These are phyloP conservation scores for Zygoascus hellenicus DNA, from an alignment of 1,139 yeast genomes.

Conservation along the genomic window DNA sequence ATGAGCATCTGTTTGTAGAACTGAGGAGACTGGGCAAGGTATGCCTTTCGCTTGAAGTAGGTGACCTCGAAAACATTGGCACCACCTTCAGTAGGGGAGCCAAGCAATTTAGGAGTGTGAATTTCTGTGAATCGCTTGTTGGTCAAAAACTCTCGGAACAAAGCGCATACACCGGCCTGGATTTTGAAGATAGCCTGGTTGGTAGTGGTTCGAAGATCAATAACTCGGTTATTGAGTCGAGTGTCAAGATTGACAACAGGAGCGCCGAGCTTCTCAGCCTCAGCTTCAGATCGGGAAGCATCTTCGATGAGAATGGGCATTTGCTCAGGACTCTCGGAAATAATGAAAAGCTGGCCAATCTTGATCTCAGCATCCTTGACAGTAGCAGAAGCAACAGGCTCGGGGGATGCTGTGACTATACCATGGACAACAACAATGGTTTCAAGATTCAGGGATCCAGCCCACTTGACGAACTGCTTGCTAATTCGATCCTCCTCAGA, in stretches of 20 bases:
- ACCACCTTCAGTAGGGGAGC: conserved; percentile 97
- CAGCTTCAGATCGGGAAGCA: conserved; percentile 91
- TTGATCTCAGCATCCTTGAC: conserved; percentile 86
- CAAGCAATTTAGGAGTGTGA: conserved; percentile 92
- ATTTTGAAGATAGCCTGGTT: conserved; percentile 96
- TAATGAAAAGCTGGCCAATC: conserved; percentile 64
- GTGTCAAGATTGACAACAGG: conserved; percentile 96
- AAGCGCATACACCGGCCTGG: conserved; percentile 79
- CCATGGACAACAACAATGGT: conserved; percentile 91
- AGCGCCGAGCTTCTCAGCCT: conserved; percentile 85
- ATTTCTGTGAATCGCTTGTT: conserved; percentile 73
- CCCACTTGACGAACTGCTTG: conserved; percentile 97
- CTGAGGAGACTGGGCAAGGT: conserved; percentile 97
- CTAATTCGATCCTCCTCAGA: conserved; percentile 62
- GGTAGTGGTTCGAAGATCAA: conserved; percentile 92
- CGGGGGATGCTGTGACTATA: conserved; percentile 74
- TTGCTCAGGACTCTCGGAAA: conserved; percentile 86
- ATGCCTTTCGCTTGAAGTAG: conserved; percentile 90
- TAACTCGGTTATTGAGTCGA: conserved; percentile 88
- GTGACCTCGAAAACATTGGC: conserved; percentile 89
- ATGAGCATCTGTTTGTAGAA: conserved; percentile 95
- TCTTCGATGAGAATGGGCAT: conserved; percentile 94
- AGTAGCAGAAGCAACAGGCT: conserved; percentile 83
- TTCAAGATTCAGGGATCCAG: conserved; percentile 77
- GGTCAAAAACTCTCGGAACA: conserved; percentile 82